Evolutionary conservation across 805 yeast genomes (phyloP), one percentile per base, ranked within the genome.

Genomic region (Candida adriatica): DNA sequence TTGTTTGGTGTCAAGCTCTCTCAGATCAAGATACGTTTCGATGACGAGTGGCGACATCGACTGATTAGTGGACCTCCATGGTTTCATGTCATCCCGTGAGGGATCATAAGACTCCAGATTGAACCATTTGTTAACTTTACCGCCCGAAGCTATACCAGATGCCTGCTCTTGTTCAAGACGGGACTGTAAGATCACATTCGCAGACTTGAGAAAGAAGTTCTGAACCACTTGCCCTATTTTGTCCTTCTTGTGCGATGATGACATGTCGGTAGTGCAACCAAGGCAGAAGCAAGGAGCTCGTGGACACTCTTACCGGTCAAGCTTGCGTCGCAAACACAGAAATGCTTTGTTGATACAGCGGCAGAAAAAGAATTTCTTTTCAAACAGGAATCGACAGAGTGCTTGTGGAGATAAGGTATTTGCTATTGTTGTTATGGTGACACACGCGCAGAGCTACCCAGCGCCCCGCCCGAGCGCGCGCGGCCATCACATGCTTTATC

Each of bases 11-110:
- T 69, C 57, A 29, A 82, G 53, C 15, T 61, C 66, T 15, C 83
- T 59, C 33, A 84, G 62, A 49, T 85, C 94, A 35, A 86, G 61
- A 43, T 69, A 82, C 0, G 92, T 78, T 53, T 92, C 98, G 16
- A 92, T 68, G 11, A 92, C 83, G 54, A 92, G 65, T 2, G 96
- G 95, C 2, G 94, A 85, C 11, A 78, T 54, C n/a, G 45, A 35
- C 14, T 43, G 37, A 38, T 46, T 45, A 6, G 57, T 49, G 6
- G 61, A 37, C 34, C 66, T 67, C 95, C 95, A 85, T 4, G 65
- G 58, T 33, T 64, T 59, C 30, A 84, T 57, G 24, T 76, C 84
- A n/a, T 78, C 85, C 23, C 66, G 63, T 30, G 50, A 29, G 2
- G 46, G 41, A 31, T 61, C 59, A 23, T 43, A 48, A 23, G 73